Evolutionary conservation across 75 land plant genomes (phyloP).

Genomic region (Picea glauca): DNA sequence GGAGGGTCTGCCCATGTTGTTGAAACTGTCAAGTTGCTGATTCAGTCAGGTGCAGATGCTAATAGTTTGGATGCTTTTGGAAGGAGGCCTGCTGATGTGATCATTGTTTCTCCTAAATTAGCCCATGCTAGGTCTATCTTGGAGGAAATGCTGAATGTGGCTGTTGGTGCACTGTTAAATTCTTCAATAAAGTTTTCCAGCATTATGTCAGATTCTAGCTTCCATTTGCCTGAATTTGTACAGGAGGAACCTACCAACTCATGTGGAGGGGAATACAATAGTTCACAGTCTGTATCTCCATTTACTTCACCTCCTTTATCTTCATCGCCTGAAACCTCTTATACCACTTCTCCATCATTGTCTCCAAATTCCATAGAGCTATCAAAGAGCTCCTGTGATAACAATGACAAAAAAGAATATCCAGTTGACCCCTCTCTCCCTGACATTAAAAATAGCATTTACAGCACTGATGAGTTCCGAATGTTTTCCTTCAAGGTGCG

Average conservation of each 20-base stretch:
- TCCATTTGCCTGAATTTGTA: slow-evolving; percentile 1
- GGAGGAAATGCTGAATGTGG: slow-evolving; percentile 16
- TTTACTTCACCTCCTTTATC: slow-evolving; percentile 13
- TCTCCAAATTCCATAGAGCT: slow-evolving; percentile 14
- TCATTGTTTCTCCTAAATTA: slow-evolving; percentile 12
- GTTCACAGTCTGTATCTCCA: slow-evolving; percentile 17
- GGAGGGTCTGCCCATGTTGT: slow-evolving; percentile 33
- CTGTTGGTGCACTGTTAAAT: neutral
- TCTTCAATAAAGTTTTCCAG: neutral
- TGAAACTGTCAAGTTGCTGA: slow-evolving; percentile 46
- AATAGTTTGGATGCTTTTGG: slow-evolving; percentile 50
- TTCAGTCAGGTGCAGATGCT: slow-evolving; percentile 51
- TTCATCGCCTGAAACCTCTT: slow-evolving; percentile 8
- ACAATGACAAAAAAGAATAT: slow-evolving; percentile 59
- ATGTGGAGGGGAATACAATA: neutral
- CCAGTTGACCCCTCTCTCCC: slow-evolving; percentile 69
- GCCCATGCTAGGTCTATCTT: slow-evolving; percentile 8
- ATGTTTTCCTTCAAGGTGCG: slow-evolving; percentile 81
- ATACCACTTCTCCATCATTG: neutral
- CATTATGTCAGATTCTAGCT: neutral
- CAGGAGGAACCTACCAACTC: neutral
- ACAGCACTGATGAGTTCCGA: slow-evolving; percentile 75
- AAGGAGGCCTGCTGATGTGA: slow-evolving; percentile 48
- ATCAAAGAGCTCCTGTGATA: slow-evolving; percentile 2
- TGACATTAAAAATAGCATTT: slow-evolving; percentile 72